phyloP scores from a whole-genome alignment of 1,284 basidiomycete genomes.

The Mixia osmundae region DNA sequence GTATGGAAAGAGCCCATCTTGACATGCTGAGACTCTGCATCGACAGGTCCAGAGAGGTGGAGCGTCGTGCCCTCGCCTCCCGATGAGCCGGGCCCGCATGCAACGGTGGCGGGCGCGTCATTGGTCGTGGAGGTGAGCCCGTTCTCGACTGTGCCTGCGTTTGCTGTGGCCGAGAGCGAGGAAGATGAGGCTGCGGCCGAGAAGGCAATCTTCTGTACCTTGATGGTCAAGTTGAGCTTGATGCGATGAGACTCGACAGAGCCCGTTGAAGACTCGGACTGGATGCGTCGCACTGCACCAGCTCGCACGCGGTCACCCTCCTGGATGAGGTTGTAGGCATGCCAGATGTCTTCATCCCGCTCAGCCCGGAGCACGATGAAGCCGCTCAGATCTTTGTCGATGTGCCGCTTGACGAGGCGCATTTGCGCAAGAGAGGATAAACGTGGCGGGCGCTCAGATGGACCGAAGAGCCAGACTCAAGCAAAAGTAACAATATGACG shows the following conservation, averaged over 20 bases:
- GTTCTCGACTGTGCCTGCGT: neutral
- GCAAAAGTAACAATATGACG: too few species aligned
- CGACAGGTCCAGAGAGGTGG: constrained; percentile 69
- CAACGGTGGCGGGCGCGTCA: constrained; percentile 1
- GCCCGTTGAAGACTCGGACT: constrained; percentile 61
- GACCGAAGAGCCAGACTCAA: too few species aligned
- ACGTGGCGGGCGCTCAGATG: too few species aligned
- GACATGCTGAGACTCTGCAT: constrained; percentile 74
- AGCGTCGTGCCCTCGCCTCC: constrained; percentile 27
- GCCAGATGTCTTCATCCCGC: constrained; percentile 99
- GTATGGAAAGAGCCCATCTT: constrained; percentile 91
- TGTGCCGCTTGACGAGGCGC: constrained; percentile 35
- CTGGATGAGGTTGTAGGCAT: constrained; percentile 91
- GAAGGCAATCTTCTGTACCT: constrained; percentile 37
- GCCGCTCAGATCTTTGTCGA: constrained; percentile 59
- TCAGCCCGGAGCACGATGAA: constrained; percentile 74
- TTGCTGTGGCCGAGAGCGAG: neutral
- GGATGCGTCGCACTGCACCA: constrained; percentile 47
- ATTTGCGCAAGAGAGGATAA: constrained; percentile 29
- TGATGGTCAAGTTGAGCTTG: constrained; percentile 58
- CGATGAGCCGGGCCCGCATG: too few species aligned
- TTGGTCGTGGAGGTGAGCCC: too few species aligned
- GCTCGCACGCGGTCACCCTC: constrained; percentile 70
- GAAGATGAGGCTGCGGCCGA: constrained; percentile 12
- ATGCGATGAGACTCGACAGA: constrained; percentile 80